Evolutionary conservation across 73 alveolate genomes (phyloP).

Genomic region (Uronychia setigera): DNA sequence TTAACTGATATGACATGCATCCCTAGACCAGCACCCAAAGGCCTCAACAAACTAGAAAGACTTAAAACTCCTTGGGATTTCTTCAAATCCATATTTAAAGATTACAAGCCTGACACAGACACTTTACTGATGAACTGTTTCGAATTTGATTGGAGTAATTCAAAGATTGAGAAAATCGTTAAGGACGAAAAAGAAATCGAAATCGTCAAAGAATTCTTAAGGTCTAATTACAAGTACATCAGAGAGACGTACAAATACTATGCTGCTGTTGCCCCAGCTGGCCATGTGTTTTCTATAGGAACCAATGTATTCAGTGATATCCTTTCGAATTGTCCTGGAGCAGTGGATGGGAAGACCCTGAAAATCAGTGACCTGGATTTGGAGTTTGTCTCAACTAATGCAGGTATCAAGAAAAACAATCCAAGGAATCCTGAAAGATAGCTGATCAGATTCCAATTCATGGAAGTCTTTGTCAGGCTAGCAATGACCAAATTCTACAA

Average conservation of each 20-base stretch:
- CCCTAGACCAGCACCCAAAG: conserved; percentile 58
- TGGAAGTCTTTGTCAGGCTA: conserved; percentile 53
- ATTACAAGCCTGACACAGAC: conserved; percentile 66
- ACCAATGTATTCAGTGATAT: conserved; percentile 64
- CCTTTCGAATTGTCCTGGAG: conserved; percentile 14
- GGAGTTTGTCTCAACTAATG: conserved; percentile 54
- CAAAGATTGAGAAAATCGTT: conserved; percentile 60
- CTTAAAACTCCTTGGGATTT: conserved; percentile 79
- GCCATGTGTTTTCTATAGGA: conserved; percentile 69
- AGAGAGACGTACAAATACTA: conserved; percentile 72
- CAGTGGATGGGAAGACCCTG: conserved; percentile 35
- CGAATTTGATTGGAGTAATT: conserved; percentile 78
- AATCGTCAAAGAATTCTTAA: conserved; percentile 46
- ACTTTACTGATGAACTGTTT: conserved; percentile 61
- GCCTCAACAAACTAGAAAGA: conserved; percentile 24
- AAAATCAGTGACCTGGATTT: conserved; percentile 55
- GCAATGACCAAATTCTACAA: conserved; percentile 44
- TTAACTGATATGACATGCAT: conserved; percentile 11
- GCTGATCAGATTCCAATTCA: conserved; percentile 55
- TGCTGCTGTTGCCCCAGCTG: conserved; percentile 75
- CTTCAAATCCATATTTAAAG: conserved; percentile 74
- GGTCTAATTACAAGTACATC: conserved; percentile 40
- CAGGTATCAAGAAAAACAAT: conserved; percentile 24
- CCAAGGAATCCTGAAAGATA: conserved; percentile 53
- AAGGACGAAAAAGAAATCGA: conserved; percentile 55